Evolutionary conservation across 2,329 filamentous ascomycete genomes (phyloP), one percentile per base, ranked within the genome.

Genomic region (Colletotrichum lini): DNA sequence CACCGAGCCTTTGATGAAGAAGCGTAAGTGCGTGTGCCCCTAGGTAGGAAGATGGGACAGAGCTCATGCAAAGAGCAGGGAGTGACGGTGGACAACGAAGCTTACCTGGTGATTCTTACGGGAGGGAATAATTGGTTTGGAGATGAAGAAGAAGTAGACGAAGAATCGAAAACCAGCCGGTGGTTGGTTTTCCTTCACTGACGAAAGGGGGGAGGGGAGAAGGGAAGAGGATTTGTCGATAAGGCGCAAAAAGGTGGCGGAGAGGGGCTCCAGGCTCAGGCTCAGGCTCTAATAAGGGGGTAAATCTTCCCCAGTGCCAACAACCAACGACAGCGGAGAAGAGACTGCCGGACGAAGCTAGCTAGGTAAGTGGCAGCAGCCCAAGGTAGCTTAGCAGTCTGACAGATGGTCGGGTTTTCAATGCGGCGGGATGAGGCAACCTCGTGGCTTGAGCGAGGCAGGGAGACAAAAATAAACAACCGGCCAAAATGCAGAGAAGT

Each of bases 21-120:
- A 26, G 52, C 30, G 68, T 68, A 52, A 53, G 68, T 53, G 42
- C 40, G 50, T 67, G 63, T 53, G 26, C 15, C 67, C 67, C 67
- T 61, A 50, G 57, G 61, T 67, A 56, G 64, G 57, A 30, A 44
- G 53, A 53, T 38, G 64, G 35, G 45, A 38, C 49, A 52, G 62
- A 42, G 56, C 56, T 38, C 5, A 38, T 38, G 35, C 35, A 38
- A 30, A 26, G 35, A 30, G 13, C 13, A 61, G 38, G 40, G 30
- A 30, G 6, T 9, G 40, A 38, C 38, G 18, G 40, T 50, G 57
- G n/a, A 56, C 18, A 35, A 56, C 9, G 16, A 13, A 15, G 18
- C 38, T 35, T 62, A 52, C 49, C 47, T 44, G 38, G 38, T 40
- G 35, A 10, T 53, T 18, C 35, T 38, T 52, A 23, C 18, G 61